Base-by-base conservation (phyloP, 2,329 filamentous ascomycete genomes). In the Trichoderma lentiforme region DNA sequence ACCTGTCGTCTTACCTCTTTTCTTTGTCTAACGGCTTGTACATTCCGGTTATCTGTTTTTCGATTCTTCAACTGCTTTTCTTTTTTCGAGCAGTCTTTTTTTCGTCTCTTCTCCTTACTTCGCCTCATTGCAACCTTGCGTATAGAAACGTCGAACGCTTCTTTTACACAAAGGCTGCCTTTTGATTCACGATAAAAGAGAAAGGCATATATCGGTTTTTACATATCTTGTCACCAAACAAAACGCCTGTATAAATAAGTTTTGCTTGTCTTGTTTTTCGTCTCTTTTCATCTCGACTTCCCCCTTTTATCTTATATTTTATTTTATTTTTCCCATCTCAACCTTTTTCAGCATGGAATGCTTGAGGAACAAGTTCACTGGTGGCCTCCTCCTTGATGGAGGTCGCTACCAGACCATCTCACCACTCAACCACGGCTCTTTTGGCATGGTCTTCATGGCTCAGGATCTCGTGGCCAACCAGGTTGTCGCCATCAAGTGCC, bases 391-490 rank as follows among this genome's bases (percentile, higher is more conserved):
- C 80, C 90, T 97, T 80, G 91, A 93, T 81, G 94, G 72, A 26
- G 72, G 93, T 82, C 95, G 96, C 76, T 99, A 96, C 82, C 87
- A 93, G 84, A 97, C 95, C 71, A 88, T 98, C 79, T 93, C 95
- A 76, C 95, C 96, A 72, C 92, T 99, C 84, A 99, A 99, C 81
- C 94, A 98, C 88, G 96, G 96, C 77, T 98, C 96, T 71, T 99
- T 98, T 80, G 96, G 96, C 80, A 97, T 98, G 93, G 96, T 99
- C 78, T 98, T 98, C 83, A 91, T 94, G 84, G 96, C 95, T 73
- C 92, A 88, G 81, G 94, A 99, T 81, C 86, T 91, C 75, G 81
- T 86, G 75, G 97, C 93, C 73, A 89, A 91, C 76, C 87, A 96
- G 73, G 88, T 90, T 73, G 96, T 99, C 76, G 96, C 96, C 74